Base-by-base conservation (phyloP, 1,284 basidiomycete species). In the Sanghuangporus sanghuang region DNA sequence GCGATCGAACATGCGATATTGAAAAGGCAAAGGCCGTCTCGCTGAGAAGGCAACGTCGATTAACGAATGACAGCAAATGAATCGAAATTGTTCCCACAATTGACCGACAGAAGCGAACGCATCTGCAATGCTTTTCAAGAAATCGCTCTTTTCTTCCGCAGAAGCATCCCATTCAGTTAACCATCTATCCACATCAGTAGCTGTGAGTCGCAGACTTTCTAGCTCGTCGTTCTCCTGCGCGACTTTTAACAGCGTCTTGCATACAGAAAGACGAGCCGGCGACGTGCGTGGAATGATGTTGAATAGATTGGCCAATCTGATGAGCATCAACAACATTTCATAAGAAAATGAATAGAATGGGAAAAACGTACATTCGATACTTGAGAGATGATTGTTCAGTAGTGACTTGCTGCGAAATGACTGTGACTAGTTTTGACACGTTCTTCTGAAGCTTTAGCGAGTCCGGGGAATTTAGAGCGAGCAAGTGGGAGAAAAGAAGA, bases 301-400 rank as follows among this genome's bases (percentile, higher is more conserved):
- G 85, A 95, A 96, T 40, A 95, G 77, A 75, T 95, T 95, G 59
- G 92, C 89, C 38, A 96, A 77, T 72, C 94, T 95, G 46, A 27
- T 53, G 57, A 57, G 59, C n/a, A 49, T 53, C 46, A 21, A n/a
- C 49, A 32, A 53, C 61, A 48, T 9, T 52, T 40, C 64, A 40
- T 48, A 55, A 59, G 52, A 23, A 67, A 54, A 49, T 14, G 55
- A 58, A 62, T 32, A 50, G 6, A 32, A 44, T 63, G 27, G 11
- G 44, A 55, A n/a, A 49, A 42, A 68, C 84, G 68, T 72, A 92
- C 89, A 89, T 79, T 73, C 87, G 85, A 73, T 89, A 91, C 77
- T 86, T 89, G 67, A 85, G 77, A 18, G 80, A 72, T 27, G 81
- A 69, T 46, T 79, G 81, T 66, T 83, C 80, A 23, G 83, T 71